phyloP scores from a whole-genome alignment of 768 basidiomycete genomes.

The Cystofilobasidium ferigula region DNA sequence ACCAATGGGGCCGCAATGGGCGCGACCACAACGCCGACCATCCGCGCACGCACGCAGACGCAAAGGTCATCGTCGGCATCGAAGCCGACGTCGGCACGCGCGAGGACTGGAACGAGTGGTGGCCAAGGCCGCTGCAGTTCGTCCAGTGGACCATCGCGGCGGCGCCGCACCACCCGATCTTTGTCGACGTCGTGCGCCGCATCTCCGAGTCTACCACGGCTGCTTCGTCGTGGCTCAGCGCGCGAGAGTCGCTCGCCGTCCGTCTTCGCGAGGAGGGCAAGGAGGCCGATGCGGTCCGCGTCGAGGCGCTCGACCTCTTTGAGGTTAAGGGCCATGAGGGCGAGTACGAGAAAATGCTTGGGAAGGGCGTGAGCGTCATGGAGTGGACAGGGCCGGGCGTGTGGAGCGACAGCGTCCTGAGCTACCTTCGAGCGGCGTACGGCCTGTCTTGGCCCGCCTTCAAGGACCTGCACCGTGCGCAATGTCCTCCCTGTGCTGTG shows the following conservation, averaged over 20 bases:
- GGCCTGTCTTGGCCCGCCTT: conserved; percentile 39
- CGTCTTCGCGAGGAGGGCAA: background rate
- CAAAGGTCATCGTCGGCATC: conserved; percentile 39
- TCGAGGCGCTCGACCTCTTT: background rate
- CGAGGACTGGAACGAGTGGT: conserved; percentile 42
- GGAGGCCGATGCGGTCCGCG: background rate
- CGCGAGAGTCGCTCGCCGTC: background rate
- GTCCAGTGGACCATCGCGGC: conserved; percentile 44
- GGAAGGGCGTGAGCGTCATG: conserved; percentile 38
- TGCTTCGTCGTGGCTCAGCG: background rate
- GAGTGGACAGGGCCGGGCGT: conserved; percentile 41
- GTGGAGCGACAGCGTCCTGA: conserved; percentile 38
- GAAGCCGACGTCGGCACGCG: conserved; percentile 44
- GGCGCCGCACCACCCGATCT: conserved; percentile 41
- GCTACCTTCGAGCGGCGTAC: conserved; percentile 38
- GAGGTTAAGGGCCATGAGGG: conserved; percentile 21
- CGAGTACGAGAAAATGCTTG: conserved; percentile 29
- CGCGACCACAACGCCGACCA: conserved; percentile 23
- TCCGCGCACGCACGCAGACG: background rate
- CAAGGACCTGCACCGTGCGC: conserved; percentile 30
- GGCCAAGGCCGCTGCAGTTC: conserved; percentile 40
- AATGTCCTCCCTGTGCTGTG: background rate
- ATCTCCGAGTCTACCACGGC: conserved; percentile 27
- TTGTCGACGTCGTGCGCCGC: conserved; percentile 40
- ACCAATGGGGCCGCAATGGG: conserved; percentile 33